Conservation (phyloP, 306 rosid genomes). For the Prunus campanulata region DNA sequence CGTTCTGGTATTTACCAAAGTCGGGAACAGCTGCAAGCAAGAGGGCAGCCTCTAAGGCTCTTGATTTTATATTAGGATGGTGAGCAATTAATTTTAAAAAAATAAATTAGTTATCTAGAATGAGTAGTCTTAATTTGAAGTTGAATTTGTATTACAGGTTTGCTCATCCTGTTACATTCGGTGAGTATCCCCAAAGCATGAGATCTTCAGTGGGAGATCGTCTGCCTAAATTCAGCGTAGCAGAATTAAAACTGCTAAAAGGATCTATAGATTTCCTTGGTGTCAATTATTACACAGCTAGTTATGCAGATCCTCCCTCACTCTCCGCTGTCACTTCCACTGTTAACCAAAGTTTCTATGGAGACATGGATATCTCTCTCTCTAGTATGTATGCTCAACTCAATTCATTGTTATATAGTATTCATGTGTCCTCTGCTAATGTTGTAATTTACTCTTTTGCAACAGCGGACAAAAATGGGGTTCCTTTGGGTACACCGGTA, state of each 20-base stretch:
- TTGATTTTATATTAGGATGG: constrained; percentile 52
- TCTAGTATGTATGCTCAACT: constrained; percentile 25
- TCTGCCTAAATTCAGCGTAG: constrained; percentile 48
- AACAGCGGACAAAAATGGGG: constrained; percentile 22
- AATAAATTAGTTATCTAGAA: no score
- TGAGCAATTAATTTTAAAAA: neutral
- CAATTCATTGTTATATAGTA: no score
- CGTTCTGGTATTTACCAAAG: constrained; percentile 37
- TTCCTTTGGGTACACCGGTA: constrained; percentile 34
- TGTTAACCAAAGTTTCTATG: constrained; percentile 27
- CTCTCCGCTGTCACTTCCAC: constrained; percentile 6
- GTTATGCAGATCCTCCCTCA: constrained; percentile 29
- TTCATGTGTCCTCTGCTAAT: neutral
- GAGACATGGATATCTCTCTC: constrained; percentile 33
- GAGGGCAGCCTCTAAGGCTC: constrained; percentile 35
- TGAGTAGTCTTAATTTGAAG: neutral
- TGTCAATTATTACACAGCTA: constrained; percentile 53
- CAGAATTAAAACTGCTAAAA: constrained; percentile 25
- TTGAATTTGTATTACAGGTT: constrained; percentile 31
- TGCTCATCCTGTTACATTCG: constrained; percentile 49
- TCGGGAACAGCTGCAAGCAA: constrained; percentile 23
- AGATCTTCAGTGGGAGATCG: constrained; percentile 38
- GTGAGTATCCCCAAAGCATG: constrained; percentile 54
- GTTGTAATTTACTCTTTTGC: neutral
- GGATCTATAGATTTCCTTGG: constrained; percentile 63